Evolutionary conservation across 2,329 filamentous ascomycete species (phyloP).

Genomic region (Trichoderma koningii): DNA sequence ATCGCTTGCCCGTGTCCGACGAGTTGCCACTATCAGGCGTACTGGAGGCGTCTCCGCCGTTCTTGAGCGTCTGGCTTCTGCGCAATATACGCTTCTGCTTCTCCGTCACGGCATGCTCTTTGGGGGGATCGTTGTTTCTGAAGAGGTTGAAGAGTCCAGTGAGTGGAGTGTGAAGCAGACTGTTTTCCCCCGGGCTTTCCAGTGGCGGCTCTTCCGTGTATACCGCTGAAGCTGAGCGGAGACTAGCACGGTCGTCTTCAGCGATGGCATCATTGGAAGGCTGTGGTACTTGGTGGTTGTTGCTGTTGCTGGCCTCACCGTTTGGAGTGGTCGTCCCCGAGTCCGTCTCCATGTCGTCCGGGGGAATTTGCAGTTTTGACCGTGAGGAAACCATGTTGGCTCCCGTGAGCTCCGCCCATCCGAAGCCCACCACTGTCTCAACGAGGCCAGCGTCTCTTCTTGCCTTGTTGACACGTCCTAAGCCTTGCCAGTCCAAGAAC

Average conservation of each 20-base stretch:
- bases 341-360: slow-evolving; percentile 39
- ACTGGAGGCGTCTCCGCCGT: slow-evolving; percentile 34
- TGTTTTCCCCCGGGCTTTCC: slow-evolving; percentile 36
- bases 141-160: slow-evolving; percentile 74
- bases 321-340: slow-evolving; percentile 42
- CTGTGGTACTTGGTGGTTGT: slow-evolving; percentile 66
- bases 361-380: slow-evolving; percentile 47
- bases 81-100: slow-evolving; percentile 73
- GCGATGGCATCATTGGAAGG: slow-evolving; percentile 65
- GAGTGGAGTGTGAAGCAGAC: slow-evolving; percentile 53
- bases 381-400: slow-evolving; percentile 57
- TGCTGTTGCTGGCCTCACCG: slow-evolving; percentile 35
- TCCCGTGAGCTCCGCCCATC: slow-evolving; percentile 88
- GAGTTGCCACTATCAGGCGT: slow-evolving; percentile 30
- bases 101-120: slow-evolving; percentile 51
- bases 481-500: slow-evolving; percentile 93
- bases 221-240: slow-evolving; percentile 48
- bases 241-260: slow-evolving; percentile 65
- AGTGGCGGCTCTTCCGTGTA: slow-evolving; percentile 33
- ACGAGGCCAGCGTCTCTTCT: slow-evolving; percentile 88
- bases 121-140: slow-evolving; percentile 57
- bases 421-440: slow-evolving; percentile 89
- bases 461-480: slow-evolving; percentile 92
- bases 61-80: slow-evolving; percentile 67
- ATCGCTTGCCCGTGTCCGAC: slow-evolving; percentile 25